phyloP scores from a whole-genome alignment of 225 moss, liverwort and hornwort species.

The Physcomitrellopsis africana region DNA sequence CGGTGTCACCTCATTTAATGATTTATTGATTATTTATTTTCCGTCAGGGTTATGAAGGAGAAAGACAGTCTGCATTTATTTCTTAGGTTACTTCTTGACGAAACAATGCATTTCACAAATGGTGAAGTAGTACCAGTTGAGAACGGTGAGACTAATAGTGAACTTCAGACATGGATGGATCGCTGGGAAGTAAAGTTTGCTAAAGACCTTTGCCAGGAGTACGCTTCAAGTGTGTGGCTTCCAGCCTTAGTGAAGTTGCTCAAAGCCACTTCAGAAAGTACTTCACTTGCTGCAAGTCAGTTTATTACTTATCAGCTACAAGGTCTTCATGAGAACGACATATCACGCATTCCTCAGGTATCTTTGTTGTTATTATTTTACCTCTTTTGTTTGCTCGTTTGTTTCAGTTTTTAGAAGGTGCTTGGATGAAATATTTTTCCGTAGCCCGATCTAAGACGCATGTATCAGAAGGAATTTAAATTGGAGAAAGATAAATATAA shows the following conservation, averaged over 20 bases:
- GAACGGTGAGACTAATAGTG: conserved; percentile 6
- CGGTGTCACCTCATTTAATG: background rate
- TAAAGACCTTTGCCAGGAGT: conserved; percentile 77
- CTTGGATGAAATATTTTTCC: background rate
- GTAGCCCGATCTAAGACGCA: background rate
- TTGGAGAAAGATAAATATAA: background rate
- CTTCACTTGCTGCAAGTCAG: conserved; percentile 44
- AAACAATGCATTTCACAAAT: conserved; percentile 23
- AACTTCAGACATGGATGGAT: conserved; percentile 26
- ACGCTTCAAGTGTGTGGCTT: conserved; percentile 63
- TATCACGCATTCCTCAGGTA: conserved; percentile 48
- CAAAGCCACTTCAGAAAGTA: conserved; percentile 49
- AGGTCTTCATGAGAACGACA: conserved; percentile 35
- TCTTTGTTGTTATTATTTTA: background rate
- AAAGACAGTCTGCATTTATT: conserved; percentile 74
- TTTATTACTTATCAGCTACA: conserved; percentile 77
- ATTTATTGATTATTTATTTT: conserved; percentile 16
- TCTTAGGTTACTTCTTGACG: conserved; percentile 65
- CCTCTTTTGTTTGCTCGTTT: background rate
- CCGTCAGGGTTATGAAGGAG: conserved; percentile 69
- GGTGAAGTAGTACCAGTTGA: conserved; percentile 25
- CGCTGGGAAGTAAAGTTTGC: conserved; percentile 78
- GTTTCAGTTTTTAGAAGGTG: background rate
- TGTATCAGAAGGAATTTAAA: background rate
- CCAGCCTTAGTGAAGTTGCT: conserved; percentile 84